A percentile compares a stretch with the other conserved stretches of the same genome.
Conservation (phyloP, 2,329 filamentous ascomycete genomes). For the Chaetoscypha palmicola region DNA sequence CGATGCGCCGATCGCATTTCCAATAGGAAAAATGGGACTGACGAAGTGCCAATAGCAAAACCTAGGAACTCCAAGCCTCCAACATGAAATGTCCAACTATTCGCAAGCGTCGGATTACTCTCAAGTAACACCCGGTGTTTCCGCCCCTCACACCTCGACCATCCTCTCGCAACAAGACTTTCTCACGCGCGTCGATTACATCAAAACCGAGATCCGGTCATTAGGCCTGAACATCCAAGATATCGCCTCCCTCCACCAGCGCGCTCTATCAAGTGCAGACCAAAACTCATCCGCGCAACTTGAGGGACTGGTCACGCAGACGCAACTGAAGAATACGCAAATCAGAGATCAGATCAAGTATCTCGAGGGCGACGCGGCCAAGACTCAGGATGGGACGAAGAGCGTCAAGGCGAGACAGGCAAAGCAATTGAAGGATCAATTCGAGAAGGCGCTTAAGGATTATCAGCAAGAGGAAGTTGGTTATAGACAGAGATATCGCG, state of each 20-base stretch:
- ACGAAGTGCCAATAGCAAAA: conserved; percentile 8
- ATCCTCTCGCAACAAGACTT: conserved; percentile 59
- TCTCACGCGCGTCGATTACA: conserved; percentile 57
- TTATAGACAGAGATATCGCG: conserved; percentile 65
- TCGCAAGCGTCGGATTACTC: conserved; percentile 25
- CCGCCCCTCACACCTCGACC: conserved; percentile 25
- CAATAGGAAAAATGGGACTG: conserved; percentile 1
- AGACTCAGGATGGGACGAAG: conserved; percentile 53
- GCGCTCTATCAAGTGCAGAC: conserved; percentile 61
- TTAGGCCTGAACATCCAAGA: conserved; percentile 60
- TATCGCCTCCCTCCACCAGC: conserved; percentile 65
- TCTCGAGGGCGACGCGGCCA: conserved; percentile 62
- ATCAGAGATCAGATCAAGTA: conserved; percentile 75
- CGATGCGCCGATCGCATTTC: background rate
- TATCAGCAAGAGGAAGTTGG: conserved; percentile 65
- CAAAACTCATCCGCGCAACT: conserved; percentile 40
- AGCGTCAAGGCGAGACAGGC: conserved; percentile 65
- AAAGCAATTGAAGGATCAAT: conserved; percentile 65
- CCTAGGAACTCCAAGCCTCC: conserved; percentile 17
- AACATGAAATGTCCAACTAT: conserved; percentile 26
- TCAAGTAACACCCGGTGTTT: conserved; percentile 15
- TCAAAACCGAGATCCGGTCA: conserved; percentile 60
- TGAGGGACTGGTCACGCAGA: conserved; percentile 61
- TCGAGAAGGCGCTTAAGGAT: conserved; percentile 62
- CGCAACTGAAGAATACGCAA: conserved; percentile 63